phyloP scores from a whole-genome alignment of 2,329 filamentous ascomycete genomes.

The Epichloe sibirici region DNA sequence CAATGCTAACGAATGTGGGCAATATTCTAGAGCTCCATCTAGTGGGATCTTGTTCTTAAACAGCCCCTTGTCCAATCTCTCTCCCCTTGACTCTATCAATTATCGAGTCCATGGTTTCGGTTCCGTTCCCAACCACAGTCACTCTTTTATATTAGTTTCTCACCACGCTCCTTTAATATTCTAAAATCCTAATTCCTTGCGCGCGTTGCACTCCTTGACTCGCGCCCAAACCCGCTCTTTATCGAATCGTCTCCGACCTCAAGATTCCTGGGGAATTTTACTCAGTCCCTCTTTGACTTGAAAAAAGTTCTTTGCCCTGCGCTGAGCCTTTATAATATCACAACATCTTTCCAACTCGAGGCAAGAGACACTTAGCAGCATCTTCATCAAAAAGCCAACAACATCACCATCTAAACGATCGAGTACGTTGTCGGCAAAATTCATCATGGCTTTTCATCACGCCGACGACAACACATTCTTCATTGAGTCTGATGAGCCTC shows the following conservation, averaged over 20 bases:
- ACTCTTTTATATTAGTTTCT: conserved; percentile 41
- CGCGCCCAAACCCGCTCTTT: conserved; percentile 23
- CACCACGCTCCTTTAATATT: conserved; percentile 46
- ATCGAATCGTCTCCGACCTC: conserved; percentile 26
- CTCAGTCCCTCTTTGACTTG: conserved; percentile 31
- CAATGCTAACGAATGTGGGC: conserved; percentile 20
- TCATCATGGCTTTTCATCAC: conserved; percentile 35
- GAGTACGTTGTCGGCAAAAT: conserved; percentile 7
- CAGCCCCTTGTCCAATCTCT: conserved; percentile 33
- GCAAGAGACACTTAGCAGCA: not conserved
- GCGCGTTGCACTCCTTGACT: conserved; percentile 27
- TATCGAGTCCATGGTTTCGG: conserved; percentile 30
- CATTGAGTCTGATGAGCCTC: conserved; percentile 41
- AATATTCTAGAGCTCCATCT: conserved; percentile 26
- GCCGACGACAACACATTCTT: conserved; percentile 38
- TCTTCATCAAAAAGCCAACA: not conserved
- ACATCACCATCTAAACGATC: conserved; percentile 9
- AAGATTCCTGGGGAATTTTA: conserved; percentile 43
- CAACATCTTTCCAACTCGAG: conserved; percentile 5
- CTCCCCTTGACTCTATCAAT: conserved; percentile 18
- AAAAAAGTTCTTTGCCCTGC: conserved; percentile 3
- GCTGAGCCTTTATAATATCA: conserved; percentile 13
- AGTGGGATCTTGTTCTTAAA: conserved; percentile 34
- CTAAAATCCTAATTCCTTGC: conserved; percentile 38
- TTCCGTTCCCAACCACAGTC: conserved; percentile 39